Evolutionary conservation across 345 rosid genomes (phyloP).

Genomic region (Eucalyptus cloeziana): DNA sequence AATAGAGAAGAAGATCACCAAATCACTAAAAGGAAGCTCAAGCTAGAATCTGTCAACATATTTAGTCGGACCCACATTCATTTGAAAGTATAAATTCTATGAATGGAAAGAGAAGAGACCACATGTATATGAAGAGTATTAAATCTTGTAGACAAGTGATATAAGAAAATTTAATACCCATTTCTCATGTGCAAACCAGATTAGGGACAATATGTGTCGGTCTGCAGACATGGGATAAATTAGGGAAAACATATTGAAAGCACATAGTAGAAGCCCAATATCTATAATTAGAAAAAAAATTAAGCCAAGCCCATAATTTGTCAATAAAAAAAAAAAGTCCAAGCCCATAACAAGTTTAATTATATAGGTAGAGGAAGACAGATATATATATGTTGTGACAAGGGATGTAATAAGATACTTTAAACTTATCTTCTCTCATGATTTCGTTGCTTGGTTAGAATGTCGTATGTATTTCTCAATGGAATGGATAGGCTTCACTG

Average conservation of each 20-base stretch:
- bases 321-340: background rate
- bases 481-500: background rate
- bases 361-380: background rate
- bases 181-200: background rate
- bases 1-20: background rate
- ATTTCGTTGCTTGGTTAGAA: background rate
- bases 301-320: background rate
- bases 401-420: background rate
- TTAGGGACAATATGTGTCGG: background rate
- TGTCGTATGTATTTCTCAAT: background rate
- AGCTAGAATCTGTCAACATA: rapidly evolving
- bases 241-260: background rate
- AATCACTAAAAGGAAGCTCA: background rate
- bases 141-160: background rate
- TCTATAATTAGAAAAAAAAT: rapidly evolving
- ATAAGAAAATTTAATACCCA: background rate
- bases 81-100: background rate
- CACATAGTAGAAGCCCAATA: background rate
- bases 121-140: background rate
- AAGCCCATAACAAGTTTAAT: background rate
- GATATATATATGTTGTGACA: too few species aligned
- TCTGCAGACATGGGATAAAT: background rate
- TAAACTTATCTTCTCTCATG: background rate
- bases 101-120: background rate
- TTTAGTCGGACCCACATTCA: background rate